These are phyloP conservation scores for Vigna nakashimae DNA, from an alignment of 306 rosid genomes.

Conservation along the genomic window DNA sequence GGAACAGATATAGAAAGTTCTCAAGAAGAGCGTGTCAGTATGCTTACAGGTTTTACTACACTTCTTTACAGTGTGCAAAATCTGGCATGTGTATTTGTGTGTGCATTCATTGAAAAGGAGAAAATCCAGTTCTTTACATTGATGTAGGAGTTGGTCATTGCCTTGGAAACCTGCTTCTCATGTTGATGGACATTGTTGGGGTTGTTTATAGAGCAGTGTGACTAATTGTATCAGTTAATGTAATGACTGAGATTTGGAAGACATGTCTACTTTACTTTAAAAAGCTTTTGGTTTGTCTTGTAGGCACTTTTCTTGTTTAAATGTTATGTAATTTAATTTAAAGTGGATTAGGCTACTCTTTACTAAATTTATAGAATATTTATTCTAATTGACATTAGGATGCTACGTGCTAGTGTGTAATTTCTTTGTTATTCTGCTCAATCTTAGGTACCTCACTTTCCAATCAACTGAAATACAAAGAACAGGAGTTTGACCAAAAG, in stretches of 20 bases:
- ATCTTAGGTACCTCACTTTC: slow-evolving; percentile 78
- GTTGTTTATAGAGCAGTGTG: slow-evolving; percentile 30
- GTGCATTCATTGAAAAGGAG: slow-evolving; percentile 27
- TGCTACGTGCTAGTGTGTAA: slow-evolving; percentile 22
- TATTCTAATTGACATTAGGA: slow-evolving; percentile 28
- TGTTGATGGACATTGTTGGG: slow-evolving; percentile 32
- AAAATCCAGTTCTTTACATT: slow-evolving; percentile 16
- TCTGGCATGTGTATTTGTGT: slow-evolving; percentile 33
- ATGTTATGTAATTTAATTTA: slow-evolving; percentile 10
- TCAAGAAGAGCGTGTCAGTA: slow-evolving; percentile 69
- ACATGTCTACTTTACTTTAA: slow-evolving; percentile 35
- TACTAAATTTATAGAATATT: slow-evolving; percentile 31
- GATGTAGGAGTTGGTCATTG: slow-evolving; percentile 40
- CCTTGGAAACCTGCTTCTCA: slow-evolving; percentile 36
- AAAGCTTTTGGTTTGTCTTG: slow-evolving; percentile 34
- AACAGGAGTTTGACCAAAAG: slow-evolving; percentile 75
- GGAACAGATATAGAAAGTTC: slow-evolving; percentile 66
- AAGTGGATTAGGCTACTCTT: slow-evolving; percentile 28
- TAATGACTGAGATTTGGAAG: slow-evolving; percentile 42
- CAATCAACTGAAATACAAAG: slow-evolving; percentile 72
- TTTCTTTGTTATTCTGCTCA: slow-evolving; percentile 34
- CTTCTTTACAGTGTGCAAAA: slow-evolving; percentile 10
- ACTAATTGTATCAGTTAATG: slow-evolving; percentile 20
- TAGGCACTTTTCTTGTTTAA: slow-evolving; percentile 30
- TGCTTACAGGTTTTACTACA: slow-evolving; percentile 74